phyloP scores from a whole-genome alignment of 75 land plant species.

The Selaginella moellendorffii region DNA sequence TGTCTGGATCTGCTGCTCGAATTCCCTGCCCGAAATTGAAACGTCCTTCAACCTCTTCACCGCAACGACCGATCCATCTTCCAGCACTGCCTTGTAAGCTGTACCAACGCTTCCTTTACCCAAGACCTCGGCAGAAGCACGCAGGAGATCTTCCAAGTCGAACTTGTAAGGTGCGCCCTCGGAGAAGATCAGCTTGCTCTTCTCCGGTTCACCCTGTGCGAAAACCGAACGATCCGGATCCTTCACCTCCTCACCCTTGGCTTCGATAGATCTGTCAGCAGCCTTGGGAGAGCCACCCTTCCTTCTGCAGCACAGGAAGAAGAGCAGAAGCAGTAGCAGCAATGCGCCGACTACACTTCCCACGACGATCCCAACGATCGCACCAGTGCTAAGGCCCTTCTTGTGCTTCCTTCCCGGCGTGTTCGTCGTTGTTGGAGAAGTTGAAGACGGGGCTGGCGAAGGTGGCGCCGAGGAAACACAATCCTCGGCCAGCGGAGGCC shows the following conservation, averaged over 20 bases:
- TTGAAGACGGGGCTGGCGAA: not conserved
- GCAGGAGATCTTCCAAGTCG: slow-evolving; percentile 71
- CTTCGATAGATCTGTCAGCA: not conserved
- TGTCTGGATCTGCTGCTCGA: slow-evolving; percentile 43
- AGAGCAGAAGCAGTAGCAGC: not conserved
- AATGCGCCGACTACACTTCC: not conserved
- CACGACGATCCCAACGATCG: slow-evolving; percentile 1
- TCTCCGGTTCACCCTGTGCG: slow-evolving; percentile 15
- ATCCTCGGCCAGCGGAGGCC: not conserved
- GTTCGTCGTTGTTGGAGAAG: not conserved
- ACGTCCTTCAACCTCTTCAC: slow-evolving; percentile 92
- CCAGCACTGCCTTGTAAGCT: slow-evolving; percentile 80
- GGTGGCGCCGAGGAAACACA: not conserved
- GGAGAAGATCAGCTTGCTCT: slow-evolving; percentile 67
- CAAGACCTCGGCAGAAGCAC: slow-evolving; percentile 91
- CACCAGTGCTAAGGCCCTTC: slow-evolving; percentile 5
- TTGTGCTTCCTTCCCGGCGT: not conserved
- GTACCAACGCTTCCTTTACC: slow-evolving; percentile 92
- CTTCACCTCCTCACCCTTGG: slow-evolving; percentile 7
- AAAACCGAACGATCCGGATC: not conserved
- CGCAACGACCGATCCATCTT: slow-evolving; percentile 73
- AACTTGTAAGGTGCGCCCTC: slow-evolving; percentile 45
- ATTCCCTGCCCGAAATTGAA: slow-evolving; percentile 33
- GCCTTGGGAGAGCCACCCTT: not conserved
- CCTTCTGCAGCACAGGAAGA: not conserved